These are phyloP conservation scores for Calonectria fujianensis DNA, from an alignment of 2,329 filamentous ascomycete species.

Conservation along the genomic window DNA sequence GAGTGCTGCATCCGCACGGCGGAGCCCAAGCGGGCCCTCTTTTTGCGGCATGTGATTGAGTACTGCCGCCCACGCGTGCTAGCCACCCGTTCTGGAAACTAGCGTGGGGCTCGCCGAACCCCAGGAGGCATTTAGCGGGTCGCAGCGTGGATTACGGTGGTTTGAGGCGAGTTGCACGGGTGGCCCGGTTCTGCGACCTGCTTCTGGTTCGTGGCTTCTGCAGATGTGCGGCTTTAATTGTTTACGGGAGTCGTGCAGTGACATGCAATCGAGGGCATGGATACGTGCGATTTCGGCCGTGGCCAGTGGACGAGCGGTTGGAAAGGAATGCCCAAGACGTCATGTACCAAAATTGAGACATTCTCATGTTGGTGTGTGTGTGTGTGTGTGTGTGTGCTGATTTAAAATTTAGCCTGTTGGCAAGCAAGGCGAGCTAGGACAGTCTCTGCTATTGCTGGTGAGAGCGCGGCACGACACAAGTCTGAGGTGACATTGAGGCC, in stretches of 20 bases:
- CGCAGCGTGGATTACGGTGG: constrained; percentile 5
- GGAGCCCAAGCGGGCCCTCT: constrained; percentile 40
- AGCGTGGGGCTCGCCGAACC: constrained; percentile 30
- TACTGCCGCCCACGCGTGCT: constrained; percentile 9
- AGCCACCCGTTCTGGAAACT: constrained; percentile 34
- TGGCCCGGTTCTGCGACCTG: constrained; percentile 1
- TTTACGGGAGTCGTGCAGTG: constrained; percentile 12
- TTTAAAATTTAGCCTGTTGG: neutral
- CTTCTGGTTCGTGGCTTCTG: constrained; percentile 22
- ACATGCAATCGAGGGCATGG: constrained; percentile 2
- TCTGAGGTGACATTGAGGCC: neutral
- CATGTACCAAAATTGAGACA: constrained; percentile 1
- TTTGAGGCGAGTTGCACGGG: constrained; percentile 10
- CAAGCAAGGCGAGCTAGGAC: neutral
- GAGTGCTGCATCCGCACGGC: constrained; percentile 46
- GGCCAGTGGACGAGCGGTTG: neutral
- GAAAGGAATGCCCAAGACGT: neutral
- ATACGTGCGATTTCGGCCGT: constrained; percentile 25
- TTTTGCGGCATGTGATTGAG: constrained; percentile 52
- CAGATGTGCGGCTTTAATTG: constrained; percentile 24
- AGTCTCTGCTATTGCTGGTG: neutral
- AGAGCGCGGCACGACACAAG: neutral
- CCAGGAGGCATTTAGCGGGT: constrained; percentile 29
- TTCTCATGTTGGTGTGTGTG: neutral
- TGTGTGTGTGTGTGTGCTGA: neutral